Percentiles rank a stretch among this genome's conserved stretches.
phyloP scores from a whole-genome alignment of 2,329 filamentous ascomycete species.

The Trichoderma guizhouense region DNA sequence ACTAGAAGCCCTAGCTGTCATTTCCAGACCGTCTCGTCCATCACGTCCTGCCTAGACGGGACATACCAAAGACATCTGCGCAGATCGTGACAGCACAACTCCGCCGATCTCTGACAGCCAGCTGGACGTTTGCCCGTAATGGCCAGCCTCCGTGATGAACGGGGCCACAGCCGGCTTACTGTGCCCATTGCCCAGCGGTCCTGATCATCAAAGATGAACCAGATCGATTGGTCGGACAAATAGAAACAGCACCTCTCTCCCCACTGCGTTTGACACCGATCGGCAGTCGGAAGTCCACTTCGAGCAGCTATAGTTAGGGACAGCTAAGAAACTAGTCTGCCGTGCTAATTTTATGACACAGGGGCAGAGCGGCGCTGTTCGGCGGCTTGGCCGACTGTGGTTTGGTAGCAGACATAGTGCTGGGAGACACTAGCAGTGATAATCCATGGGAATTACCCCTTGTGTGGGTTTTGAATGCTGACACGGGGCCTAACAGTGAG shows the following conservation, averaged over 20 bases:
- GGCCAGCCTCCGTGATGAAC: conserved; percentile 5
- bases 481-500: background rate
- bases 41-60: conserved; percentile 7
- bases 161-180: background rate
- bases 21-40: background rate
- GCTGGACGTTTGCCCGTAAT: background rate
- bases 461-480: background rate
- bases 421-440: background rate
- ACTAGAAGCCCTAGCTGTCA: background rate
- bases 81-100: background rate
- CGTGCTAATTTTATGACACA: conserved; percentile 1
- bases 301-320: conserved; percentile 1
- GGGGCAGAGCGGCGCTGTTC: background rate
- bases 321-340: background rate
- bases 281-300: background rate
- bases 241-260: background rate
- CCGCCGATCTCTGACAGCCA: conserved; percentile 9
- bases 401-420: background rate
- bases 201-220: background rate
- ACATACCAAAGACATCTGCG: background rate
- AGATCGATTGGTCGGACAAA: background rate
- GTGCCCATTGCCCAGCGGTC: background rate
- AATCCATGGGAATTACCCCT: background rate
- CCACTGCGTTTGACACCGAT: conserved; percentile 4
- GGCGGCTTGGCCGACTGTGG: background rate